Base-by-base conservation (phyloP, 164 flowering plant species). In the Santalum album region DNA sequence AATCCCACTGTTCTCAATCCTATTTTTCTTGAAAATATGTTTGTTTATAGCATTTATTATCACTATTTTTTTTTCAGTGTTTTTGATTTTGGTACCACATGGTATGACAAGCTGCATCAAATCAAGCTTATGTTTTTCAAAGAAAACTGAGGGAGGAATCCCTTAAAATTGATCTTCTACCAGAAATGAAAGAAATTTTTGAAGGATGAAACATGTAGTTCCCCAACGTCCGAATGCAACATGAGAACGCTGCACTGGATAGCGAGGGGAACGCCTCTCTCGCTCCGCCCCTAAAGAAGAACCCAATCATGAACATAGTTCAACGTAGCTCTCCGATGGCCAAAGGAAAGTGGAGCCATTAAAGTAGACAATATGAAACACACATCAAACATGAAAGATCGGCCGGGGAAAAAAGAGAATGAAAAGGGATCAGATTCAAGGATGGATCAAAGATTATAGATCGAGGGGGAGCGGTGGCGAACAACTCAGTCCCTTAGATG, bases 401-500 rank as follows among this genome's bases (percentile, higher is more conserved):
- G 7, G 11, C 36, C 6, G 6, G 36, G 36, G 7, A 32, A 5
- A 25, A 27, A 1, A 38, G n/a, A 35, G 10, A 56, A 25, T 49
- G 50, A 2, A 16, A 18, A 6, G 32, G 42, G 35, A 43, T n/a
- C n/a, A 43, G 3, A 21, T 16, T 6, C 22, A 32, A 20, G 12
- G 34, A 29, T 4, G 9, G 34, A 9, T 4, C 34, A 29, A 29
- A 29, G 34, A 29, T 29, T 29, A 29, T 29, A 29, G 9, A 29
- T 29, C 34, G 9, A 29, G 9, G 34, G 9, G 34, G 34, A 29
- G 4, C 34, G 4, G 4, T 29, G 34, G 34, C 34, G 34, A 29
- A 29, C 23, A 61, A 59, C 78, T 76, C 81, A 76, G 81, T 64
- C 81, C 81, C 81, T 76, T 76, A 76, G 81, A 76, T 76, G 81